phyloP scores from a whole-genome alignment of 2,329 filamentous ascomycete species.

The Paracamarosporium sp. region DNA sequence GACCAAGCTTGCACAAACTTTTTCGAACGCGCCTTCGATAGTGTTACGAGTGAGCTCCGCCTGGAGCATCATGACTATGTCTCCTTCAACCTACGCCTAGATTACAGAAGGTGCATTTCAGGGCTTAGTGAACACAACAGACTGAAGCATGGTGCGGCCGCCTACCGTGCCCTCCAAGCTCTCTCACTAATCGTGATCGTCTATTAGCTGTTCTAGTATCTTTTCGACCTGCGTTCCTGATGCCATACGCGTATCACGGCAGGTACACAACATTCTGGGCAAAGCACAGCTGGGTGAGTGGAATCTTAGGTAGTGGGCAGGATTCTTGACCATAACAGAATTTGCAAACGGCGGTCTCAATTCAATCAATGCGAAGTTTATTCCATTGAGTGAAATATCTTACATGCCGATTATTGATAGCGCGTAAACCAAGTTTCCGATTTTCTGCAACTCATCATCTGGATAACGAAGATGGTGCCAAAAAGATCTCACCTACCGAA shows the following conservation, averaged over 20 bases:
- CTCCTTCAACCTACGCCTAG: constrained; percentile 39
- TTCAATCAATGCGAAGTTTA: constrained; percentile 65
- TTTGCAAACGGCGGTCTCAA: constrained; percentile 62
- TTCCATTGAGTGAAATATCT: constrained; percentile 60
- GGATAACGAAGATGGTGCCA: constrained; percentile 58
- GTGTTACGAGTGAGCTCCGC: constrained; percentile 14
- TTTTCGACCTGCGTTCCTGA: constrained; percentile 56
- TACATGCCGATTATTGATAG: constrained; percentile 57
- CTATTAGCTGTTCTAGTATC: constrained; percentile 42
- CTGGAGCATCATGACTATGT: constrained; percentile 37
- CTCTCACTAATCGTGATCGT: constrained; percentile 55
- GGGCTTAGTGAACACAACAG: constrained; percentile 51
- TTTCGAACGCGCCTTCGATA: constrained; percentile 28
- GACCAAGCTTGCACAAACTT: constrained; percentile 28
- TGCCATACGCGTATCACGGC: constrained; percentile 51
- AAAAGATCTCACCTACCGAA: constrained; percentile 48
- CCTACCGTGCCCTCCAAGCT: constrained; percentile 59
- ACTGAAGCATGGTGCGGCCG: constrained; percentile 58
- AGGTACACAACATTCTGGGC: constrained; percentile 49
- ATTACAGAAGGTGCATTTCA: constrained; percentile 38
- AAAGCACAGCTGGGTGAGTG: constrained; percentile 44
- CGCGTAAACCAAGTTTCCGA: constrained; percentile 63
- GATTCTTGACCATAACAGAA: constrained; percentile 58
- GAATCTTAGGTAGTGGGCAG: constrained; percentile 40
- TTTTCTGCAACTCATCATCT: constrained; percentile 66